Evolutionary conservation across 768 basidiomycete genomes (phyloP).

Genomic region (Cystobasidium onofrii): DNA sequence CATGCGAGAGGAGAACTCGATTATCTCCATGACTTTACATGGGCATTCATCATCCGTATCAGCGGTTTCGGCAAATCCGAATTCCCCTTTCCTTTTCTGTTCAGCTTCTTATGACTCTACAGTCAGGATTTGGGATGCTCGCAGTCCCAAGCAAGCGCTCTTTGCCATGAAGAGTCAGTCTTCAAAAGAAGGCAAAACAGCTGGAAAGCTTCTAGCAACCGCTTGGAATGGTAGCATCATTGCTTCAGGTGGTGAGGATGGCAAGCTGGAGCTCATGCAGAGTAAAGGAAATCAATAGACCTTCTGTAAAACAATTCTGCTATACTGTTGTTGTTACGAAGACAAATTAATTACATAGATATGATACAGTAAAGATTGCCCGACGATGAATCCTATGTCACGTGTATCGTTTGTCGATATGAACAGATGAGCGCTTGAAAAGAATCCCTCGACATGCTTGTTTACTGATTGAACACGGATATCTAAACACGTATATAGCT

Average conservation of each 20-base stretch:
- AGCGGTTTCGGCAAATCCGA: conserved; percentile 47
- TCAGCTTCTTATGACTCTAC: conserved; percentile 47
- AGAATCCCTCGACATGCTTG: neutral
- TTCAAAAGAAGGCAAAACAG: conserved; percentile 42
- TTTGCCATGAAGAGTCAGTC: conserved; percentile 45
- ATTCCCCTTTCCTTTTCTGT: conserved; percentile 46
- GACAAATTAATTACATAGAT: neutral
- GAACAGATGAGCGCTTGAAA: neutral
- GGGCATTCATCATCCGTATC: conserved; percentile 47
- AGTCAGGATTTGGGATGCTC: conserved; percentile 49
- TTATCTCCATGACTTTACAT: conserved; percentile 47
- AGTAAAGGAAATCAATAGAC: conserved; percentile 22
- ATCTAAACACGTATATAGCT: neutral
- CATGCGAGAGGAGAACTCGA: conserved; percentile 45
- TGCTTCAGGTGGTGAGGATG: conserved; percentile 49
- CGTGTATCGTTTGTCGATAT: neutral
- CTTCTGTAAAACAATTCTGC: neutral
- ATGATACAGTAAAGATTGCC: no score
- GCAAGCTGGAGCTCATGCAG: conserved; percentile 42
- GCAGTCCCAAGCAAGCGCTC: conserved; percentile 48
- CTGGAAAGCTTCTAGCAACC: conserved; percentile 47
- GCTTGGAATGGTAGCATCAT: conserved; percentile 50
- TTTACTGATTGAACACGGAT: neutral
- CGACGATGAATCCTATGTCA: no score
- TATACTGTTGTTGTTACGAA: neutral